These are phyloP conservation scores for Oryza nivara DNA, from an alignment of 176 grass and related monocot species.

Conservation along the genomic window DNA sequence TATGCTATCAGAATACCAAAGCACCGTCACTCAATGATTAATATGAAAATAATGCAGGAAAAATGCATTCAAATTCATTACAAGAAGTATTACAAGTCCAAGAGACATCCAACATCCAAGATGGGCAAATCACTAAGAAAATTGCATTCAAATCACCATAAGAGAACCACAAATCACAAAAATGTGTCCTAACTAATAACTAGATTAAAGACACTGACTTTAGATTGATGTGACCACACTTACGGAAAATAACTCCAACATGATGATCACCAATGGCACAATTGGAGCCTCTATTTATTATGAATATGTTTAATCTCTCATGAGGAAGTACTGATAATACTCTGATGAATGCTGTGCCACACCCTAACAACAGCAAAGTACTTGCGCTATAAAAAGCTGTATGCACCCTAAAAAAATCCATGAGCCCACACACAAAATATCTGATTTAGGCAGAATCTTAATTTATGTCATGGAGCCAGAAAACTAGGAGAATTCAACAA, in stretches of 20 bases:
- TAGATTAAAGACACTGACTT: neutral
- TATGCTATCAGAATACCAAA: conserved; percentile 20
- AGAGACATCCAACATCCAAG: neutral
- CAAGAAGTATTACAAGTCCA: neutral
- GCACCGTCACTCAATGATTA: neutral
- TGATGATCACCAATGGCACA: neutral
- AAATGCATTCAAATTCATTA: neutral
- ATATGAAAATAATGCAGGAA: neutral
- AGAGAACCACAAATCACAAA: neutral
- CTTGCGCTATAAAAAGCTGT: neutral
- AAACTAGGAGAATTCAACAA: conserved; percentile 15
- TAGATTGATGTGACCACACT: neutral
- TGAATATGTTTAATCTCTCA: conserved; percentile 4
- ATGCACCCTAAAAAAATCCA: neutral
- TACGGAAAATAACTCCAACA: conserved; percentile 1
- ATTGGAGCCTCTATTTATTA: neutral
- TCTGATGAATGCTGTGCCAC: neutral
- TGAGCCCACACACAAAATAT: neutral
- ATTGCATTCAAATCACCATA: neutral
- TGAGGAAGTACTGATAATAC: neutral
- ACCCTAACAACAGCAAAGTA: neutral
- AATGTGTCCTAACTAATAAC: conserved; percentile 2
- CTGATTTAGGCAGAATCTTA: neutral
- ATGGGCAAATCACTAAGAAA: neutral
- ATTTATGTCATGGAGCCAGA: neutral